These are phyloP conservation scores for Stygiomarasmius scandens DNA, from an alignment of 1,284 basidiomycete species.

Conservation along the genomic window DNA sequence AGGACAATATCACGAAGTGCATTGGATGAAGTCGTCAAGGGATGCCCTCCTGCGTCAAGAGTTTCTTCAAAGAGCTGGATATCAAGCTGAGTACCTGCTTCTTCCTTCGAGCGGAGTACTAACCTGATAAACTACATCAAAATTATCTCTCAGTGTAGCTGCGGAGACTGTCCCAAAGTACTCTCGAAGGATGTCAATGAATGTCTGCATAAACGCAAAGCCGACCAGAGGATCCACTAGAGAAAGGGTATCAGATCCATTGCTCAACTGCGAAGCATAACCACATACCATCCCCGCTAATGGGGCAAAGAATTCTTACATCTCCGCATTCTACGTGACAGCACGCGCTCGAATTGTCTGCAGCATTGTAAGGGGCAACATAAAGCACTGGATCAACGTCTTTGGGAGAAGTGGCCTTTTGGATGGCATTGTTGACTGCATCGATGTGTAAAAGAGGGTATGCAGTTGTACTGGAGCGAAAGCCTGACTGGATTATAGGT, in stretches of 20 bases:
- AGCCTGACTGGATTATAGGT: conserved; percentile 90
- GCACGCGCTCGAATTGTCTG: conserved; percentile 63
- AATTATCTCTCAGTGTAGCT: conserved; percentile 86
- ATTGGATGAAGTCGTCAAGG: conserved; percentile 92
- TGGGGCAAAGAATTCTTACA: conserved; percentile 77
- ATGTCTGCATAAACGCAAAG: conserved; percentile 86
- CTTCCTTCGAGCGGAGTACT: too few relatives aligned
- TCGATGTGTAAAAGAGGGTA: conserved; percentile 89
- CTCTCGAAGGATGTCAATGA: conserved; percentile 82
- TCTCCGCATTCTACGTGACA: conserved; percentile 82
- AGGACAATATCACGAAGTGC: conserved; percentile 91
- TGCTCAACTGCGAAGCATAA: background rate
- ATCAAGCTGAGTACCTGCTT: too few relatives aligned
- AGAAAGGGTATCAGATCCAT: conserved; percentile 1
- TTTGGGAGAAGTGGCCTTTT: conserved; percentile 51
- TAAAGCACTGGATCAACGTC: conserved; percentile 75
- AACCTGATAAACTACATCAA: conserved; percentile 94
- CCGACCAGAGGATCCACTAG: conserved; percentile 90
- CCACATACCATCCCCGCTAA: conserved; percentile 76
- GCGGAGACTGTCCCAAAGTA: conserved; percentile 79
- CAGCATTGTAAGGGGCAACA: conserved; percentile 52
- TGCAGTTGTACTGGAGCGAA: conserved; percentile 75
- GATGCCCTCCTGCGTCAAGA: conserved; percentile 88
- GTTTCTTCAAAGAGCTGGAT: conserved; percentile 92
- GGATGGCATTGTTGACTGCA: conserved; percentile 75